A percentile compares a stretch with the other conserved stretches of the same genome.
Evolutionary conservation across 176 grass and related monocot genomes (phyloP).

Genomic region (Otatea glauca): DNA sequence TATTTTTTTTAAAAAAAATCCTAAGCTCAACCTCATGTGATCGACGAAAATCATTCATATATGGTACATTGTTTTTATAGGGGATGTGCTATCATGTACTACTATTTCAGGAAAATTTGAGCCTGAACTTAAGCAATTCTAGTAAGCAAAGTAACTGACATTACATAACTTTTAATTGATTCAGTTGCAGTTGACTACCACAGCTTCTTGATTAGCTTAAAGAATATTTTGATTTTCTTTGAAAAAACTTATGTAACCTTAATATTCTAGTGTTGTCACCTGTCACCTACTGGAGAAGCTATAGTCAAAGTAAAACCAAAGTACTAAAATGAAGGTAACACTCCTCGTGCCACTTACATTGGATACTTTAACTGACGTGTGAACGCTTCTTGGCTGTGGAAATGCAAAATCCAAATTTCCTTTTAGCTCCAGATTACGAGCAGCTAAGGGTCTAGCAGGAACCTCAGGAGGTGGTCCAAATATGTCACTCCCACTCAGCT

Average conservation of each 20-base stretch:
- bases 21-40: not conserved
- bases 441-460: slow-evolving; percentile 42
- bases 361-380: slow-evolving; percentile 61
- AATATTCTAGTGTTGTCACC: not conserved
- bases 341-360: slow-evolving; percentile 41
- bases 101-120: not conserved
- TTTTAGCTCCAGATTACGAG: slow-evolving; percentile 56
- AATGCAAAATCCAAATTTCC: slow-evolving; percentile 56
- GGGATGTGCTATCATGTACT: not conserved
- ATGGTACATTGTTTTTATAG: not conserved
- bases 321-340: too few relatives aligned
- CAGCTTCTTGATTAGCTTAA: not conserved
- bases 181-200: not conserved
- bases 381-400: slow-evolving; percentile 53
- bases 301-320: not conserved
- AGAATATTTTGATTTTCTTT: not conserved
- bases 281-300: not conserved
- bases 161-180: not conserved
- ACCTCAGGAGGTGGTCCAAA: slow-evolving; percentile 58
- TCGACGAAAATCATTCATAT: not conserved
- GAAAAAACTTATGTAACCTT: not conserved
- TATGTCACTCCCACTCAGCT: slow-evolving; percentile 61
- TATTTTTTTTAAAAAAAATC: not conserved
- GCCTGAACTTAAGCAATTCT: not conserved
- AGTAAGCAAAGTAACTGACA: not conserved